phyloP scores from a whole-genome alignment of 2,329 filamentous ascomycete genomes.

The Biscogniauxia mediterranea region DNA sequence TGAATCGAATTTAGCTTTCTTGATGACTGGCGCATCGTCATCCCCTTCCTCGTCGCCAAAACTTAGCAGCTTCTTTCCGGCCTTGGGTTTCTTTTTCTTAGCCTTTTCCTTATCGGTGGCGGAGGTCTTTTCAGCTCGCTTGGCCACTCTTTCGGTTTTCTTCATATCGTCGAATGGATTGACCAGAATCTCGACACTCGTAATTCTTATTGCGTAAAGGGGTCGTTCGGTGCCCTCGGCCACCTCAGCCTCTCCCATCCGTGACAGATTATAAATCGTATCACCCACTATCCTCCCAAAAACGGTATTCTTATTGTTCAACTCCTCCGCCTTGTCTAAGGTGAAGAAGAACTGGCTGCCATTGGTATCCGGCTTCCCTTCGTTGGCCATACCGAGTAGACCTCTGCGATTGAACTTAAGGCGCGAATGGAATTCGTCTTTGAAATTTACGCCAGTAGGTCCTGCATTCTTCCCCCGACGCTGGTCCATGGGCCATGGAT shows the following conservation, averaged over 20 bases:
- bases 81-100: constrained; percentile 69
- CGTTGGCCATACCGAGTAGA: constrained; percentile 94
- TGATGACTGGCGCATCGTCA: constrained; percentile 57
- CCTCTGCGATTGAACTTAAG: constrained; percentile 92
- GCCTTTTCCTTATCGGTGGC: constrained; percentile 39
- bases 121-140: constrained; percentile 44
- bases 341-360: constrained; percentile 98
- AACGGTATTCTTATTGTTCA: constrained; percentile 87
- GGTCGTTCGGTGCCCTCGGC: constrained; percentile 78
- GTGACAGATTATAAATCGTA: constrained; percentile 92
- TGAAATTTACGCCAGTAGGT: constrained; percentile 58
- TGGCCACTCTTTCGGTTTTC: constrained; percentile 60
- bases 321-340: constrained; percentile 76
- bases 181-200: constrained; percentile 69
- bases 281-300: constrained; percentile 92
- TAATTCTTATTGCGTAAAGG: constrained; percentile 80
- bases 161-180: constrained; percentile 84
- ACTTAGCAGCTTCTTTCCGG: constrained; percentile 73
- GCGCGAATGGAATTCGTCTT: constrained; percentile 87
- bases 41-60: constrained; percentile 72
- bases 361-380: constrained; percentile 73
- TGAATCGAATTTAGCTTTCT: constrained; percentile 78
- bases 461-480: constrained; percentile 61
- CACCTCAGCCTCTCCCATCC: constrained; percentile 86
- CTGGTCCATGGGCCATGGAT: constrained; percentile 69